phyloP scores from a whole-genome alignment of 805 yeast genomes.

The Candida argentea region DNA sequence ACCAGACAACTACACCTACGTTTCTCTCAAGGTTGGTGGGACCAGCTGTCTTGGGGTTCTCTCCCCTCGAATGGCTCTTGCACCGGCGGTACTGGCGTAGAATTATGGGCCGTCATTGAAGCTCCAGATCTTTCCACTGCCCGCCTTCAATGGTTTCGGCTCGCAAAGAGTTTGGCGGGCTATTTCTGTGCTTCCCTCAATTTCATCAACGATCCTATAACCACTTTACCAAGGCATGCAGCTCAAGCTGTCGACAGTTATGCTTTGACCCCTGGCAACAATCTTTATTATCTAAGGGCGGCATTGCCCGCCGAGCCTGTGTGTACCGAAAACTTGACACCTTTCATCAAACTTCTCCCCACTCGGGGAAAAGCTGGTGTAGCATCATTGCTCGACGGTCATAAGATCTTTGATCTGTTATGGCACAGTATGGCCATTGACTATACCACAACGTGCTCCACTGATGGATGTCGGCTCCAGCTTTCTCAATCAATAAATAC shows the following conservation, averaged over 20 bases:
- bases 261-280: conserved; percentile 19
- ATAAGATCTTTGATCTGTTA: conserved; percentile 76
- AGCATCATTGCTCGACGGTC: conserved; percentile 80
- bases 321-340: conserved; percentile 94
- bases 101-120: conserved; percentile 78
- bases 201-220: conserved; percentile 69
- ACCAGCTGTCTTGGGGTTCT: conserved; percentile 76
- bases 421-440: conserved; percentile 95
- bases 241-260: conserved; percentile 19
- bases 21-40: conserved; percentile 95
- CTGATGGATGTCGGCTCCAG: conserved; percentile 32
- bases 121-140: conserved; percentile 49
- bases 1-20: conserved; percentile 74
- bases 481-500: conserved; percentile 62
- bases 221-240: conserved; percentile 52
- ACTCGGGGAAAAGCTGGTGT: conserved; percentile 88
- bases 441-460: conserved; percentile 44
- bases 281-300: conserved; percentile 58
- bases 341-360: conserved; percentile 81
- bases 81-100: conserved; percentile 94
- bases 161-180: conserved; percentile 76
- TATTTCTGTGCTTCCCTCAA: conserved; percentile 91
- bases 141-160: conserved; percentile 52
- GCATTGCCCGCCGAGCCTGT: conserved; percentile 92
- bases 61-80: conserved; percentile 61